Evolutionary conservation across 2,329 filamentous ascomycete genomes (phyloP), one percentile per base, ranked within the genome.

Genomic region (Epicoccum nigrum): DNA sequence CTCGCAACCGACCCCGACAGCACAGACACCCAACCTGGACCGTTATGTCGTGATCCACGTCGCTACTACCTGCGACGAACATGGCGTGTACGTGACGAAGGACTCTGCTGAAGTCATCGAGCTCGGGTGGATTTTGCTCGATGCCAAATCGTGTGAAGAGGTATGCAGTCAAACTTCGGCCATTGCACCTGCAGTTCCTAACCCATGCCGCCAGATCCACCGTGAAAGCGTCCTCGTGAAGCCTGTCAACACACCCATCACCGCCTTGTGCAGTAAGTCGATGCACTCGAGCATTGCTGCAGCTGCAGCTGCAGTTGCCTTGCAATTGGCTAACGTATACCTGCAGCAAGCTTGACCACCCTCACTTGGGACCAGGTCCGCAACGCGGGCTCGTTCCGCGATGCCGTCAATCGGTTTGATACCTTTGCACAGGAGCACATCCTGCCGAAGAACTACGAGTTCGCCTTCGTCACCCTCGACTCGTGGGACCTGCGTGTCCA

Each of bases 61-160:
- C 71, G 94, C 94, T 59, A 99, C 94, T 28, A 99, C 94, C 64
- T 99, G 94, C 78, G 94, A 99, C 76, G 94, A 99, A 76, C 94
- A 99, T 78, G 94, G 94, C 58, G 94, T 99, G 62, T 99, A 99
- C 76, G 94, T 99, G 53, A 99, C 94, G 54, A 97, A 97, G 79
- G 94, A 99, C 78, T 97, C 94, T 53, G 94, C 94, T 57, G 94
- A 99, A 80, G 94, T 99, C 63, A 99, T 99, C 76, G 94, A 99
- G 83, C 84, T 99, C 72, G 94, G 93, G 59, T 99, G 94, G 94
- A 96, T 97, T 71, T 79, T 99, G 69, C 83, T 97, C 58, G 92
- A 97, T 74, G 88, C 91, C 62, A 94, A 93, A 79, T 88, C 85
- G 59, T 89, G 92, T 67, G 92, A 97, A 67, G 92, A 97, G 88